Percentiles rank a stretch among this genome's conserved stretches.
These are phyloP conservation scores for Ensete ventricosum DNA, from an alignment of 176 grass and related monocot species.

Conservation along the genomic window DNA sequence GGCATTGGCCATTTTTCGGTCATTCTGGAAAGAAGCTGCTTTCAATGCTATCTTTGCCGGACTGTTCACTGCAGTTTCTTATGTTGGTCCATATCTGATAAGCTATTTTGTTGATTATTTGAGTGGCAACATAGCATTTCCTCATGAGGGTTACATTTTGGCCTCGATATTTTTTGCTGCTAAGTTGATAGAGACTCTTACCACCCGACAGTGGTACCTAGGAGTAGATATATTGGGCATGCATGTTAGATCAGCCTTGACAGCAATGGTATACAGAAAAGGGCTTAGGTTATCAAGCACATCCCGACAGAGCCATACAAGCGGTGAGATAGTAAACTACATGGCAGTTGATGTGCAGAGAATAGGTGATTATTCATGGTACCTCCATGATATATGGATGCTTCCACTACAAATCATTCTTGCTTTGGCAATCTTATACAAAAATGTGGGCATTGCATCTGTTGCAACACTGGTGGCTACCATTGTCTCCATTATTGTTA, in stretches of 20 bases:
- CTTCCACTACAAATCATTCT: slow-evolving; percentile 93
- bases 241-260: slow-evolving; percentile 88
- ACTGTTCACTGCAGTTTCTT: slow-evolving; percentile 70
- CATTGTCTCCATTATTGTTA: slow-evolving; percentile 59
- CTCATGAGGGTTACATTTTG: slow-evolving; percentile 83
- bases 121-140: slow-evolving; percentile 78
- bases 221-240: slow-evolving; percentile 98
- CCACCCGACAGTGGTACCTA: slow-evolving; percentile 86
- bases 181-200: slow-evolving; percentile 70
- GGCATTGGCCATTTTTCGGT: slow-evolving; percentile 61
- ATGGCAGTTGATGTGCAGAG: slow-evolving; percentile 98
- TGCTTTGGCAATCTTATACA: slow-evolving; percentile 83
- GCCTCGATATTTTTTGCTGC: slow-evolving; percentile 70
- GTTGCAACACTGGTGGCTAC: slow-evolving; percentile 70
- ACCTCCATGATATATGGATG: slow-evolving; percentile 98
- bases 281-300: slow-evolving; percentile 73
- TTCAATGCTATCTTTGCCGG: slow-evolving; percentile 65
- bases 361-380: slow-evolving; percentile 95
- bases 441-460: slow-evolving; percentile 64
- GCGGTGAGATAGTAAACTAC: slow-evolving; percentile 98
- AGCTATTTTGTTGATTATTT: slow-evolving; percentile 95
- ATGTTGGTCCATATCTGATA: slow-evolving; percentile 84
- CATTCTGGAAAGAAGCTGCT: slow-evolving; percentile 64
- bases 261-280: slow-evolving; percentile 90
- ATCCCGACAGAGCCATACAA: slow-evolving; percentile 73